phyloP scores from a whole-genome alignment of 257 asterid species.

The Solanum commersonii region DNA sequence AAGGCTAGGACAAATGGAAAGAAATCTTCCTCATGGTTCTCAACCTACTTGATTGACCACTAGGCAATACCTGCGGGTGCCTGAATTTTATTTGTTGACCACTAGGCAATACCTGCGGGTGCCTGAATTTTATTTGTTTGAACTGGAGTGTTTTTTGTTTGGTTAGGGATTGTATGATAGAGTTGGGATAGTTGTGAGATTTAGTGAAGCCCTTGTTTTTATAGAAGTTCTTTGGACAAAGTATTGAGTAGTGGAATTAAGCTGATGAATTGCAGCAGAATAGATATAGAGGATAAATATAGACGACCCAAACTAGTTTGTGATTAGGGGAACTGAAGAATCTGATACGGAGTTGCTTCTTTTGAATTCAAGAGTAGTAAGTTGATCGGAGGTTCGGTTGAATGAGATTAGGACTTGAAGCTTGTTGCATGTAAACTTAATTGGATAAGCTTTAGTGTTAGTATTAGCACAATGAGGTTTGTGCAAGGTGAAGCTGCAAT shows the following conservation, averaged over 20 bases:
- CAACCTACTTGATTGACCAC: not conserved
- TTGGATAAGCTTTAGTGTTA: not conserved
- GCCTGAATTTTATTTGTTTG: not conserved
- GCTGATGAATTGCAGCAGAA: not conserved
- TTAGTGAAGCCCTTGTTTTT: not conserved
- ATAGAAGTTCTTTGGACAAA: not conserved
- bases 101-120: not conserved
- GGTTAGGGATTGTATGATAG: not conserved
- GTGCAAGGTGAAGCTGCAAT: not conserved
- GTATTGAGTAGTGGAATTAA: not conserved
- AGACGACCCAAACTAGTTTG: not conserved
- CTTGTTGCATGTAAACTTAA: not conserved
- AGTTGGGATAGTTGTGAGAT: not conserved
- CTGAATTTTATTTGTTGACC: not conserved
- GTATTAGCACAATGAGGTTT: not conserved
- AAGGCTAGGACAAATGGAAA: not conserved
- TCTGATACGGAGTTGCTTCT: not conserved
- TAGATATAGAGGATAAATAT: not conserved
- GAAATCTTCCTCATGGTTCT: not conserved
- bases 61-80: not conserved
- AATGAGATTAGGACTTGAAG: not conserved
- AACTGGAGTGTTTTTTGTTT: not conserved
- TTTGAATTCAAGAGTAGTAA: not conserved
- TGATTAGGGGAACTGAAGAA: not conserved
- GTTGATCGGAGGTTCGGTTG: not conserved